Evolutionary conservation across 2,329 filamentous ascomycete species (phyloP), one percentile per base, ranked within the genome.

Genomic region (Emergomyces pasteurianus): DNA sequence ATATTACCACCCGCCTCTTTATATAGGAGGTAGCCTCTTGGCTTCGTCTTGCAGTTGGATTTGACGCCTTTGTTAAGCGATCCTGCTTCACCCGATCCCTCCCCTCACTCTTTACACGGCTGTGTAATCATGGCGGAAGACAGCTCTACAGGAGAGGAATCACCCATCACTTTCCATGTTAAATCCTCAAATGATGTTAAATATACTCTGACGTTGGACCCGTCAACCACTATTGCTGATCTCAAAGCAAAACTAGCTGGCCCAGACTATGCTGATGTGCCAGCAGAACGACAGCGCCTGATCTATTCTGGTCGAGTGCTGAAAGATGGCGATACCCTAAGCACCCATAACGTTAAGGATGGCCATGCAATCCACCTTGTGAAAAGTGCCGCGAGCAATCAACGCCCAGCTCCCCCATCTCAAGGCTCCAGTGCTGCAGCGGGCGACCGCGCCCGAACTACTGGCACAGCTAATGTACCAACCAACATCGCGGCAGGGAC

Each of bases 221-320:
- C 88, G 66, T 83, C 84, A 42, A 89, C 87, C 56, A 88, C 87
- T 8, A 87, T 97, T 50, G 81, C 84, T 61, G 91, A 96, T 63
- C 83, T 99, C 68, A 99, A 99, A 82, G 83, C 83, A 64, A 96
- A 92, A 80, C 86, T 99, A 46, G 84, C 92, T 5, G 83, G 83
- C 38, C 77, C 85, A 61, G 90, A 95, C 68, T 90, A 87, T 71
- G 92, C 95, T 74, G 87, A 95, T 73, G 86, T 96, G 60, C 88
- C 94, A 40, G 82, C 87, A 59, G 90, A 95, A 71, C 85, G 91
- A 67, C 92, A 97, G 78, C 89, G 94, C 63, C 81, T 99, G 65
- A 99, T 99, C 77, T 99, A 97, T 80, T 96, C 92, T 6, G 94
- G 94, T 59, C 87, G 92, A 63, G 92, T 99, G 63, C 85, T 99